A percentile compares a stretch with the other conserved stretches of the same genome.
Conservation (phyloP, 495 filamentous ascomycete genomes). For the Trichoderma reesei region DNA sequence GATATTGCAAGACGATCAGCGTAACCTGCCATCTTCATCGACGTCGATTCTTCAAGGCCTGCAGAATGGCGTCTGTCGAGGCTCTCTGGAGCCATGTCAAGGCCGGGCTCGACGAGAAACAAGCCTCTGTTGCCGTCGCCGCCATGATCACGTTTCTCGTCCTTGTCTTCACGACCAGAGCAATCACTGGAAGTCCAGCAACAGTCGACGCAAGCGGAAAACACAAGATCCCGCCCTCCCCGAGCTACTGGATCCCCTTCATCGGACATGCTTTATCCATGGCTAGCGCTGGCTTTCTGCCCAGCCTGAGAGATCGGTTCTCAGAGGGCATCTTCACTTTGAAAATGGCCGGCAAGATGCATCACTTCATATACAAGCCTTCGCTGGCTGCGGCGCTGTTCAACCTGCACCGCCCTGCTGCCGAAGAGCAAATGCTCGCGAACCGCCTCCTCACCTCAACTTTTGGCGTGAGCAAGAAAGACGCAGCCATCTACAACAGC, state of each 20-base stretch:
- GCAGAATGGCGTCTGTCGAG: background rate
- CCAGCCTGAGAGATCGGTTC: background rate
- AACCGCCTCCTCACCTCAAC: background rate
- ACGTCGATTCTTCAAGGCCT: background rate
- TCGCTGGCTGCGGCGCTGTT: slow-evolving; percentile 2
- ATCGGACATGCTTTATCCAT: slow-evolving; percentile 4
- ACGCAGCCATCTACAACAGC: background rate
- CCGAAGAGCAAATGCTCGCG: background rate
- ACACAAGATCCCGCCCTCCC: background rate
- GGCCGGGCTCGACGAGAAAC: background rate
- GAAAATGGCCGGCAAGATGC: background rate
- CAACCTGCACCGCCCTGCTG: slow-evolving; percentile 1
- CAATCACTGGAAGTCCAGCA: background rate
- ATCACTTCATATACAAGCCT: slow-evolving; percentile 1
- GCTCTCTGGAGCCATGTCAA: background rate
- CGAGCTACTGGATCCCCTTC: slow-evolving; percentile 6
- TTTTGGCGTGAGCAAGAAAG: slow-evolving; percentile 8
- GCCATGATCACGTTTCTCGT: slow-evolving; percentile 1
- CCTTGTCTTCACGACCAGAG: background rate
- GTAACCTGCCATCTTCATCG: background rate
- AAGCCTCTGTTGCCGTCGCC: background rate
- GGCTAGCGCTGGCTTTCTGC: slow-evolving; percentile 4
- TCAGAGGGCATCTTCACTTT: slow-evolving; percentile 7
- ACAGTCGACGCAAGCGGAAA: background rate
- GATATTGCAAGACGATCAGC: background rate